A percentile compares a stretch with the other conserved stretches of the same genome.
These are phyloP conservation scores for Nicotiana noctiflora DNA, from an alignment of 257 asterid genomes.

Conservation along the genomic window DNA sequence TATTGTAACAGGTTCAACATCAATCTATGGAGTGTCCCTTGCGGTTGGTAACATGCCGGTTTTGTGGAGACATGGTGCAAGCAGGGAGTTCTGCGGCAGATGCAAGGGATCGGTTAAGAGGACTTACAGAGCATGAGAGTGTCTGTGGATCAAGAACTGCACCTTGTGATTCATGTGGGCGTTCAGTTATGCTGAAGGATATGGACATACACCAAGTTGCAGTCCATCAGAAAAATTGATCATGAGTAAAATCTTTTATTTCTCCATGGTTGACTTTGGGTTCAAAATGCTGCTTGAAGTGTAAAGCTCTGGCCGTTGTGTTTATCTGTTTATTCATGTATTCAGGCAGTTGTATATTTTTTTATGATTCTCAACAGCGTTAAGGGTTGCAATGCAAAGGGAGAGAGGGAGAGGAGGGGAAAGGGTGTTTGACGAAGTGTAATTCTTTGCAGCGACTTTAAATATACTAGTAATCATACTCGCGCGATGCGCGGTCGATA, in stretches of 20 bases:
- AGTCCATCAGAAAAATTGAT: constrained; percentile 68
- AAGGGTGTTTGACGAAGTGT: neutral
- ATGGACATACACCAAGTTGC: constrained; percentile 96
- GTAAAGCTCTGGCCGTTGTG: neutral
- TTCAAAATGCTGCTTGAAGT: neutral
- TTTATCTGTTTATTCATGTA: neutral
- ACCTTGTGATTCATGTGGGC: constrained; percentile 94
- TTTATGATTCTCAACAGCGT: neutral
- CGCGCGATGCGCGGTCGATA: too few relatives aligned
- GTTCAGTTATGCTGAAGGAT: constrained; percentile 94
- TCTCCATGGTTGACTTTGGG: neutral
- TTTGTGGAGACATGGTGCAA: constrained; percentile 97
- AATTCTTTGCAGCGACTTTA: neutral
- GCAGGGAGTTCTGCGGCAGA: constrained; percentile 79
- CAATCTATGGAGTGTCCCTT: constrained; percentile 67
- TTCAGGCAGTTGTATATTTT: neutral
- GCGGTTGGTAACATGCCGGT: constrained; percentile 74
- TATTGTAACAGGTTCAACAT: constrained; percentile 61
- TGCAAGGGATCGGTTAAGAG: constrained; percentile 76
- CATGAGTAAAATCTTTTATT: neutral
- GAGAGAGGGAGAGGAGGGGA: neutral
- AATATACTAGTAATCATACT: too few relatives aligned
- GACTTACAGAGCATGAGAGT: constrained; percentile 85
- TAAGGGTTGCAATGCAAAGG: too few relatives aligned
- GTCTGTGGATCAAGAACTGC: constrained; percentile 90